Evolutionary conservation across 2,329 filamentous ascomycete species (phyloP).

Genomic region (Albophoma yamanashiensis): DNA sequence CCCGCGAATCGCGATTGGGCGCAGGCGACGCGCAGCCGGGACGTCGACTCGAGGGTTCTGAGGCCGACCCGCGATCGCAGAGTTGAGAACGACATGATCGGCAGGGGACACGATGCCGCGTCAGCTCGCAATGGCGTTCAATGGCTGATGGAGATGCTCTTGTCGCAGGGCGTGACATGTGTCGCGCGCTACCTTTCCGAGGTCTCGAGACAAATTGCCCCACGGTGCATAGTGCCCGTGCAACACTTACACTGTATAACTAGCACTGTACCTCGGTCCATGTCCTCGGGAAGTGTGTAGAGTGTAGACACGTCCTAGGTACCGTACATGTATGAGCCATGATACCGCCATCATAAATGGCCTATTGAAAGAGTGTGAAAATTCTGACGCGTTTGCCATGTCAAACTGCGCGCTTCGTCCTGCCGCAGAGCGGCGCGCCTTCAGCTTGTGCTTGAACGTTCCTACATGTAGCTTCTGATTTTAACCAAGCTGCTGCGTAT

Average conservation of each 20-base stretch:
- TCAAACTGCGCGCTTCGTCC: too few relatives aligned
- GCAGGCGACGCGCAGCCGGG: constrained; percentile 1
- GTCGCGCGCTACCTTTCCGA: background rate
- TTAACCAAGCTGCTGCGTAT: too few relatives aligned
- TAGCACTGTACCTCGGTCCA: too few relatives aligned
- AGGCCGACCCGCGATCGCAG: constrained; percentile 6
- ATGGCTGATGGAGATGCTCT: background rate
- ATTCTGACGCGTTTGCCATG: too few relatives aligned
- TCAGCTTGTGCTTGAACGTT: too few relatives aligned
- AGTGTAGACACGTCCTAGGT: too few relatives aligned
- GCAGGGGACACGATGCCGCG: constrained; percentile 1
- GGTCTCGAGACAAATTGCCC: background rate
- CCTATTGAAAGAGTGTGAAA: too few relatives aligned
- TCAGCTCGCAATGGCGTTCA: constrained; percentile 7
- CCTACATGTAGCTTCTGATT: too few relatives aligned
- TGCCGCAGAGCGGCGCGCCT: too few relatives aligned
- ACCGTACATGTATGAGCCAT: too few relatives aligned
- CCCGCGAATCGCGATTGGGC: background rate
- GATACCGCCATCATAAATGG: too few relatives aligned
- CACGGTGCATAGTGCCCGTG: background rate
- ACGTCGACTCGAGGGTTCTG: constrained; percentile 3
- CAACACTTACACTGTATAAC: background rate
- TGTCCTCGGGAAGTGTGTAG: too few relatives aligned
- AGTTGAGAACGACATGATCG: constrained; percentile 6
- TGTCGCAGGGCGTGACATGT: background rate